These are phyloP conservation scores for Camellia lanceoleosa DNA, from an alignment of 148 eudicot genomes.

Conservation along the genomic window DNA sequence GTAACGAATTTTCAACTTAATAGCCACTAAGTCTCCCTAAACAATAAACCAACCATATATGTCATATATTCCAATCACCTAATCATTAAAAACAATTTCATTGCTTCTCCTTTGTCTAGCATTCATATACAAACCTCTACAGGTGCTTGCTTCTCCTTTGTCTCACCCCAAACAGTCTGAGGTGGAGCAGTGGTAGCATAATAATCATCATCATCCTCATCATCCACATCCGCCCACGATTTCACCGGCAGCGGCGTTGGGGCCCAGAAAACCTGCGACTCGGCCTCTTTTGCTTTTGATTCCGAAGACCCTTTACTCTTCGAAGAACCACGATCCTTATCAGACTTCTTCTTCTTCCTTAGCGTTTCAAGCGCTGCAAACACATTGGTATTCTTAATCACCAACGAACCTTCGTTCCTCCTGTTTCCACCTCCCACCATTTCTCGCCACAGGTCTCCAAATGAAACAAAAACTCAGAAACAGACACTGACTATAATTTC, in stretches of 20 bases:
- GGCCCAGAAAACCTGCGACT: slow-evolving; percentile 55
- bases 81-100: too few relatives aligned
- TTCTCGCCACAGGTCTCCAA: slow-evolving; percentile 4
- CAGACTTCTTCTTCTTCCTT: slow-evolving; percentile 82
- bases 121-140: slow-evolving; percentile 12
- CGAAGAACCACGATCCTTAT: slow-evolving; percentile 34
- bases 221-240: slow-evolving; percentile 97
- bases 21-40: too few relatives aligned
- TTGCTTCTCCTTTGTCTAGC: background rate
- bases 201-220: slow-evolving; percentile 91
- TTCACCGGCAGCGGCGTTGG: slow-evolving; percentile 61
- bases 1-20: too few relatives aligned
- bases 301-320: slow-evolving; percentile 44
- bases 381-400: slow-evolving; percentile 66
- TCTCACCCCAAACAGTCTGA: slow-evolving; percentile 51
- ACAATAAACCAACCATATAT: background rate
- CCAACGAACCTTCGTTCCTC: slow-evolving; percentile 55
- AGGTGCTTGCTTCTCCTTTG: background rate
- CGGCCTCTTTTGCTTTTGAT: slow-evolving; percentile 31
- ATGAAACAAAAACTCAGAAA: background rate
- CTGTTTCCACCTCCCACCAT: slow-evolving; percentile 67
- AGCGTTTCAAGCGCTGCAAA: slow-evolving; percentile 28
- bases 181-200: slow-evolving; percentile 82
- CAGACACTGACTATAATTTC: background rate
- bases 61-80: background rate